These are phyloP conservation scores for Alternaria sp. DNA, from an alignment of 2,329 filamentous ascomycete species.

Conservation along the genomic window DNA sequence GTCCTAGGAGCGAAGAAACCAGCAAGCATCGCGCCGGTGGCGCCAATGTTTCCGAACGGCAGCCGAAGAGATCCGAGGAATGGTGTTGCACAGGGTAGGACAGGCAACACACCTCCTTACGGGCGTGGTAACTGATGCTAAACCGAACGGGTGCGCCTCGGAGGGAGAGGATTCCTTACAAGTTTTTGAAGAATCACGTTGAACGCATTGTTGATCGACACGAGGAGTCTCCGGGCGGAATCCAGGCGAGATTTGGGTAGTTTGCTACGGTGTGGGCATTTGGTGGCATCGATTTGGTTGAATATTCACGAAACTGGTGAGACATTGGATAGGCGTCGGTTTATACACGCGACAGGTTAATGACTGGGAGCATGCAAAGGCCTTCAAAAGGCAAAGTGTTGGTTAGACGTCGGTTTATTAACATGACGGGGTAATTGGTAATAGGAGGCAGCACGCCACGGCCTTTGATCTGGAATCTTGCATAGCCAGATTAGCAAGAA, in stretches of 20 bases:
- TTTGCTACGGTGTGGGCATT: neutral
- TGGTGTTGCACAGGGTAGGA: neutral
- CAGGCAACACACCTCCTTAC: neutral
- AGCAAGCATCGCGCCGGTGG: slow-evolving; percentile 27
- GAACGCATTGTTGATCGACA: neutral
- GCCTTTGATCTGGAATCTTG: too few relatives aligned
- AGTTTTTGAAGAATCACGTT: neutral
- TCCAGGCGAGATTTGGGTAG: neutral
- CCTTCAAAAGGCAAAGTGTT: neutral
- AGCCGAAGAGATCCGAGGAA: slow-evolving; percentile 17
- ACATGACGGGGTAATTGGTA: neutral
- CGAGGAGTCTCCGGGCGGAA: neutral
- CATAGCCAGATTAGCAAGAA: neutral
- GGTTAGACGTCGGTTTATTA: neutral
- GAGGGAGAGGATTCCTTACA: neutral
- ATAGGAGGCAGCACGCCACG: neutral
- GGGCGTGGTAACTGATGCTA: neutral
- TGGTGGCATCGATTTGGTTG: neutral
- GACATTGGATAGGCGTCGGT: neutral
- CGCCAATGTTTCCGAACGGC: slow-evolving; percentile 25
- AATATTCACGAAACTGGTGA: neutral
- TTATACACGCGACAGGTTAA: neutral
- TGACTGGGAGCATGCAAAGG: neutral
- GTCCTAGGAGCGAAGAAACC: slow-evolving; percentile 27
- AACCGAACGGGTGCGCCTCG: neutral